A percentile compares a stretch with the other conserved stretches of the same genome.
Evolutionary conservation across 192 early-diverging fungal species (phyloP).

Genomic region (Umbelopsis sp.): DNA sequence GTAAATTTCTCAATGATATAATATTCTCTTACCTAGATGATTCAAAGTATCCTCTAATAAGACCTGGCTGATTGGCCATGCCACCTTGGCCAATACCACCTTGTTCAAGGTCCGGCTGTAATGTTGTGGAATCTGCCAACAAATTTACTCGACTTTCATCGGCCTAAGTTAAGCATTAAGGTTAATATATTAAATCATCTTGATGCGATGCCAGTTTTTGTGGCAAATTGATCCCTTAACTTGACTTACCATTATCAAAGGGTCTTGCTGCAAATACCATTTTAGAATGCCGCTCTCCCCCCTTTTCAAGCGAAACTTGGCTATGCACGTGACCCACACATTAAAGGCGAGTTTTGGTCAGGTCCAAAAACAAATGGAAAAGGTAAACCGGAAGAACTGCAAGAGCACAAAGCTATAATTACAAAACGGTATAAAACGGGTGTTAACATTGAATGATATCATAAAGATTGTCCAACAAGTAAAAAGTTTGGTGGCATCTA

Average conservation of each 20-base stretch:
- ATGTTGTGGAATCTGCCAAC: conserved; percentile 1
- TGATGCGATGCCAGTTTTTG: neutral
- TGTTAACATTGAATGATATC: no score
- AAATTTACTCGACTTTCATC: conserved; percentile 29
- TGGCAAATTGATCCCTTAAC: neutral
- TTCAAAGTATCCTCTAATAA: conserved; percentile 35
- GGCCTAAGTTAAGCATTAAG: neutral
- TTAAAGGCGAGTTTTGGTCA: no score
- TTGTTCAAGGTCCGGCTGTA: conserved; percentile 29
- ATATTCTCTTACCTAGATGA: conserved; percentile 32
- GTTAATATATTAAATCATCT: neutral
- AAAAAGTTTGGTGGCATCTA: no score
- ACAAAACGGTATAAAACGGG: no score
- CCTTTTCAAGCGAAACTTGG: neutral
- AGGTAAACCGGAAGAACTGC: no score
- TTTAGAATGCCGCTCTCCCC: neutral
- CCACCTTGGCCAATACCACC: neutral
- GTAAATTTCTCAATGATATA: no score
- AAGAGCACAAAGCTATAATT: no score
- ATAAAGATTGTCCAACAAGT: no score
- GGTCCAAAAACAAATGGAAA: no score
- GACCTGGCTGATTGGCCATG: conserved; percentile 13
- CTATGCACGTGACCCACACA: neutral
- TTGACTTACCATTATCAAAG: conserved; percentile 11
- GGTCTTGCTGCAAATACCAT: neutral